These are phyloP conservation scores for Sugiyamaella mastotermitis DNA, from an alignment of 805 yeast species.

Conservation along the genomic window DNA sequence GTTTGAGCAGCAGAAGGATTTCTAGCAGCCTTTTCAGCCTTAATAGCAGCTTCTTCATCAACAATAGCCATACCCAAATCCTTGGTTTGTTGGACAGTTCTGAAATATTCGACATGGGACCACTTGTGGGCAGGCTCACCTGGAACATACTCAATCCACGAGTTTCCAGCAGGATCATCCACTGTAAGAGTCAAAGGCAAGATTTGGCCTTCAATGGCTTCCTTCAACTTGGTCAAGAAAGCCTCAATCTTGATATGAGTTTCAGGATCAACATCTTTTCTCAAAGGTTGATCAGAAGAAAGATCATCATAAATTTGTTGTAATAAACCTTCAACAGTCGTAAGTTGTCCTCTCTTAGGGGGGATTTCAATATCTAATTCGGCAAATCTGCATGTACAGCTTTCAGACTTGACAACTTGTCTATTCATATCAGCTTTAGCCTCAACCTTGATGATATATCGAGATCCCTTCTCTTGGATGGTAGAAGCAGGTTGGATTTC, in stretches of 20 bases:
- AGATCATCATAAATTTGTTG: slow-evolving; percentile 80
- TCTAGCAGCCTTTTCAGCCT: slow-evolving; percentile 16
- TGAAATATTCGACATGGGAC: slow-evolving; percentile 73
- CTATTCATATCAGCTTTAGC: slow-evolving; percentile 69
- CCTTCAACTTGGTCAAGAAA: slow-evolving; percentile 53
- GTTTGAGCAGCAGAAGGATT: slow-evolving; percentile 24
- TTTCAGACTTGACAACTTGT: slow-evolving; percentile 87
- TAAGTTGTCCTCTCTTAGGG: slow-evolving; percentile 86
- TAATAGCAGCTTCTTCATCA: slow-evolving; percentile 40
- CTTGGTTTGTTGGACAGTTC: slow-evolving; percentile 86
- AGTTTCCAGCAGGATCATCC: slow-evolving; percentile 96
- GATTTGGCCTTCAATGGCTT: slow-evolving; percentile 57
- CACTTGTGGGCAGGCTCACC: slow-evolving; percentile 87
- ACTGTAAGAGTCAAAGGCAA: slow-evolving; percentile 72
- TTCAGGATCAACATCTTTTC: slow-evolving; percentile 71
- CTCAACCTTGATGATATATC: slow-evolving; percentile 66
- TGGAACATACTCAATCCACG: slow-evolving; percentile 88
- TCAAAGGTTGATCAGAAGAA: slow-evolving; percentile 69
- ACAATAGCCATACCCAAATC: slow-evolving; percentile 69
- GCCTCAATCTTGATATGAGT: slow-evolving; percentile 67
- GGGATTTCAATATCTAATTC: slow-evolving; percentile 94
- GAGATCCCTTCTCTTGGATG: slow-evolving; percentile 83
- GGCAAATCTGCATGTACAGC: slow-evolving; percentile 69
- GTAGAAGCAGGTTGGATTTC: slow-evolving; percentile 95
- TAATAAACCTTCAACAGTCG: slow-evolving; percentile 86